Base-by-base conservation (phyloP, 768 basidiomycete species). In the Coprinopsis strossmayeri region DNA sequence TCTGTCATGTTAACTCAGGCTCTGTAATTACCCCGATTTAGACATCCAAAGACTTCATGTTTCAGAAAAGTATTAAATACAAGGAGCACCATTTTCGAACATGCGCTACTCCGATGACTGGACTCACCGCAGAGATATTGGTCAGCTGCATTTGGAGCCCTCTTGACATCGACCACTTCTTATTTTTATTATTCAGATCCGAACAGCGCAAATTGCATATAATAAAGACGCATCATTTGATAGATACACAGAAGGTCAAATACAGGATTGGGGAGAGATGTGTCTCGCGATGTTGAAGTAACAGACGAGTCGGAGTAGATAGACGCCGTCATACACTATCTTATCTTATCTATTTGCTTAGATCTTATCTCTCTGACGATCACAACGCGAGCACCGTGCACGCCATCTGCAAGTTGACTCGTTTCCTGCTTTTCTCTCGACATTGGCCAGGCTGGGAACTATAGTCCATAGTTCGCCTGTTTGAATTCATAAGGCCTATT, bases 61-160 rank as follows among this genome's bases (percentile, higher is more conserved):
- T 2, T 25, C 61, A 25, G 57, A 74, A 2, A 24, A 65, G 70
- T 18, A 66, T 67, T 20, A 55, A 64, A 2, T 91, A 91, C 53
- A 77, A 90, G 17, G 78, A 84, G 72, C 87, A 92, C 57, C 78
- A 84, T 9, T 82, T 91, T 56, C 76, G 83, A 26, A 84, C 82
- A 1, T 71, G 70, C 0, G 81, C 82, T 1, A 87, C 88, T 4
- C 79, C 88, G 0, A 73, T 92, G 52, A 88, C 87, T 58, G 89
- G 89, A 0, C 62, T 91, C 1, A 92, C 90, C 2, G 72, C 85
- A 1, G 84, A 89, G 50, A 82, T 91, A 20, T 67, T 92, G 38
- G 87, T 88, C 50, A 47, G 82, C 47, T 24, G n/a, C n/a, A 34
- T 35, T 32, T 15, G 17, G 34, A 49, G 3, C 34, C 26, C 2